Percentiles rank a stretch among this genome's conserved stretches.
Evolutionary conservation across 805 yeast species (phyloP).

Genomic region (Candida ponderosae): DNA sequence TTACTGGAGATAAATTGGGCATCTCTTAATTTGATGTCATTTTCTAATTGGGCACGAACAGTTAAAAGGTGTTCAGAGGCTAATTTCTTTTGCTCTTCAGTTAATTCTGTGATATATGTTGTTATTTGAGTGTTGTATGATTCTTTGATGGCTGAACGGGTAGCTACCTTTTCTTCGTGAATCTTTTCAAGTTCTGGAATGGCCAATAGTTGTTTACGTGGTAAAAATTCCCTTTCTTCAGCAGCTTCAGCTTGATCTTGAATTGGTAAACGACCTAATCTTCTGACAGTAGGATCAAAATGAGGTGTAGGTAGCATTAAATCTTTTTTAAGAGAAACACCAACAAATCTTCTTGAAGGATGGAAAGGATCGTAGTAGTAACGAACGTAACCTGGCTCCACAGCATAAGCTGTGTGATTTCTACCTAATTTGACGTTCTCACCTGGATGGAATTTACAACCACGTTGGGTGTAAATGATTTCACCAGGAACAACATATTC

Average conservation of each 20-base stretch:
- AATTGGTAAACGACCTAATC: conserved; percentile 67
- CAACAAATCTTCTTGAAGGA: conserved; percentile 84
- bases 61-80: conserved; percentile 48
- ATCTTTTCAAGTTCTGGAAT: conserved; percentile 41
- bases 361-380: conserved; percentile 95
- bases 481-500: conserved; percentile 68
- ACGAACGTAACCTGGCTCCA: conserved; percentile 89
- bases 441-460: conserved; percentile 92
- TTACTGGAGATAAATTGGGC: conserved; percentile 54
- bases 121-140: conserved; percentile 25
- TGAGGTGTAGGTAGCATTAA: conserved; percentile 78
- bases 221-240: conserved; percentile 52
- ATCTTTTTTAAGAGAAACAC: conserved; percentile 67
- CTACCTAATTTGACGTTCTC: conserved; percentile 85
- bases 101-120: conserved; percentile 15
- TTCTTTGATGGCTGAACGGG: conserved; percentile 24
- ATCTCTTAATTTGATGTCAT: conserved; percentile 49
- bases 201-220: conserved; percentile 58
- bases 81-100: conserved; percentile 22
- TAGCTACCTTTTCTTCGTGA: conserved; percentile 31
- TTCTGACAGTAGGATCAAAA: conserved; percentile 78
- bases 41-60: conserved; percentile 45
- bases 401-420: conserved; percentile 88
- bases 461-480: conserved; percentile 88
- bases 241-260: conserved; percentile 41